A percentile compares a stretch with the other conserved stretches of the same genome.
Evolutionary conservation across 73 alveolate species (phyloP).

Genomic region (Blepharisma stoltei): DNA sequence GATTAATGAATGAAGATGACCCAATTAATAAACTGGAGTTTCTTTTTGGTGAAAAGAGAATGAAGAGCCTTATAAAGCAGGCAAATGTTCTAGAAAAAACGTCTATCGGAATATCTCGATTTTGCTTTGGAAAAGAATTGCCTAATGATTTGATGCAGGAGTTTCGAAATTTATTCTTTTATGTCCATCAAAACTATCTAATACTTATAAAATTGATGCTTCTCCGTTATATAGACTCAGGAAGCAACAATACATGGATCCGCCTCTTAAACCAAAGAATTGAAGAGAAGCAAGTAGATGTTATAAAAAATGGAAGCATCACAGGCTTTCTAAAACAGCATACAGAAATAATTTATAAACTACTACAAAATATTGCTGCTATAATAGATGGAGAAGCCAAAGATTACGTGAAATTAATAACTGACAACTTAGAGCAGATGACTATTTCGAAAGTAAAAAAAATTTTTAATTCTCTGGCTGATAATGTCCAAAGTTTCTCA

Average conservation of each 20-base stretch:
- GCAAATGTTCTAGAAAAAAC: too few species aligned
- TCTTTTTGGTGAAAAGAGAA: too few species aligned
- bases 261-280: neutral
- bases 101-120: too few species aligned
- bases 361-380: neutral
- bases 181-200: neutral
- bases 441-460: neutral
- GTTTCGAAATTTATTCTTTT: neutral
- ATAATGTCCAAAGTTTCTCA: neutral
- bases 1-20: too few species aligned
- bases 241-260: neutral
- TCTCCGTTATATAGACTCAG: constrained; percentile 2
- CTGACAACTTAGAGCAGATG: neutral
- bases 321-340: neutral
- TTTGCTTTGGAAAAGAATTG: too few species aligned
- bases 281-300: neutral
- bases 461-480: neutral
- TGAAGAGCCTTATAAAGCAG: too few species aligned
- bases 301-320: neutral
- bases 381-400: neutral
- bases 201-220: neutral
- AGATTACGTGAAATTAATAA: neutral
- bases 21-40: too few species aligned
- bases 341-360: neutral
- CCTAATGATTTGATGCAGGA: too few species aligned